These are phyloP conservation scores for Xylariaceae sp. DNA, from an alignment of 2,329 filamentous ascomycete genomes.

Conservation along the genomic window DNA sequence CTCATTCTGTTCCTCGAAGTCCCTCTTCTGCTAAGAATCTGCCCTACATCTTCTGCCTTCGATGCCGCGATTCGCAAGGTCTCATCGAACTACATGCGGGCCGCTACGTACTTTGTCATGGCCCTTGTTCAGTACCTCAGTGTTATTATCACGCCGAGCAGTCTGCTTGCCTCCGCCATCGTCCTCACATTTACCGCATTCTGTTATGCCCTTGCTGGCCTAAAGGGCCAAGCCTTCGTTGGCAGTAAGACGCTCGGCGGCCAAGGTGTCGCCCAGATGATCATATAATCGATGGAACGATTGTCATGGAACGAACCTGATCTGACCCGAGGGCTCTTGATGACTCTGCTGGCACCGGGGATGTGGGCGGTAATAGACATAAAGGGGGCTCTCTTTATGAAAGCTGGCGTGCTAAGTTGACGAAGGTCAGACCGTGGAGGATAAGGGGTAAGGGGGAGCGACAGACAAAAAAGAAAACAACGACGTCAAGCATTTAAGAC, in stretches of 20 bases:
- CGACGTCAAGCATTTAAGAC: constrained; percentile 17
- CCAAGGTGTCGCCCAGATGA: constrained; percentile 94
- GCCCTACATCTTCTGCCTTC: constrained; percentile 86
- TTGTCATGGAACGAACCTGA: background rate
- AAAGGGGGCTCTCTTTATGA: background rate
- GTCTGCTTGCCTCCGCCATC: constrained; percentile 79
- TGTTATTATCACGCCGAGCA: constrained; percentile 57
- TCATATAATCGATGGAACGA: constrained; percentile 57
- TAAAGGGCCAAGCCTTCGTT: constrained; percentile 81
- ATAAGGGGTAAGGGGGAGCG: constrained; percentile 1
- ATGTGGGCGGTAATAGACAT: background rate
- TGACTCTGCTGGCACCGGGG: background rate
- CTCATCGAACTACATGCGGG: constrained; percentile 96
- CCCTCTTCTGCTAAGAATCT: constrained; percentile 92
- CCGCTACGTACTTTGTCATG: constrained; percentile 78
- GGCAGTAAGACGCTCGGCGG: constrained; percentile 95
- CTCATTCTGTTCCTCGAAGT: constrained; percentile 83
- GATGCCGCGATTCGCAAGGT: constrained; percentile 85
- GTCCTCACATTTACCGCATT: constrained; percentile 68
- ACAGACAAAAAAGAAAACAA: constrained; percentile 4
- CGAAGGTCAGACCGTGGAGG: background rate
- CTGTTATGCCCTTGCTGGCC: constrained; percentile 74
- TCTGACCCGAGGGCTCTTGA: background rate
- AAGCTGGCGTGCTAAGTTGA: background rate
- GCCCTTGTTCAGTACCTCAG: constrained; percentile 80